Percentiles rank a stretch among this genome's conserved stretches.
Conservation (phyloP, 176 grass and related monocot genomes). For the Puccinellia tenuiflora region DNA sequence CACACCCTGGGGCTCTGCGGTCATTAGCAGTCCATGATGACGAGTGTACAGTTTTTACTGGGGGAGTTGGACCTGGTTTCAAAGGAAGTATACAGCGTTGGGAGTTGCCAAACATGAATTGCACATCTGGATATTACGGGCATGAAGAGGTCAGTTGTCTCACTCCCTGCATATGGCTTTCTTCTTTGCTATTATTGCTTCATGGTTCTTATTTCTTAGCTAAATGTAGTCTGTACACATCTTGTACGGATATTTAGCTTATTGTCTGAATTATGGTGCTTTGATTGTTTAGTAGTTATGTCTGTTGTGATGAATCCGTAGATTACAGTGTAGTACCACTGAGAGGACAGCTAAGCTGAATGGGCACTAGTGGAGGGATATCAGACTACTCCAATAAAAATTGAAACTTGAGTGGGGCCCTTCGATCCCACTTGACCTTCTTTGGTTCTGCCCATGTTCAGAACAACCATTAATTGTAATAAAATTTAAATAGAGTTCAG, state of each 20-base stretch:
- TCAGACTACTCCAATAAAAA: neutral
- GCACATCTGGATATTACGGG: constrained; percentile 87
- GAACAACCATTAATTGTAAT: neutral
- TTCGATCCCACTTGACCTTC: neutral
- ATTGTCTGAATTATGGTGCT: neutral
- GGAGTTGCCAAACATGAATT: constrained; percentile 84
- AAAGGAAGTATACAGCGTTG: constrained; percentile 89
- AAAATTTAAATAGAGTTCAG: neutral
- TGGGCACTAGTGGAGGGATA: neutral
- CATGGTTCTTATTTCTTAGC: neutral
- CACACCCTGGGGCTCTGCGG: constrained; percentile 72
- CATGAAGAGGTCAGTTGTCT: constrained; percentile 82
- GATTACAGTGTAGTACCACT: neutral
- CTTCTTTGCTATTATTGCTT: constrained; percentile 14
- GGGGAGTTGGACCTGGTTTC: constrained; percentile 89
- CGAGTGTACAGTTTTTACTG: constrained; percentile 86
- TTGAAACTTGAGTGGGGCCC: neutral
- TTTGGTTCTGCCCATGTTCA: neutral
- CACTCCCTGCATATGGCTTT: neutral
- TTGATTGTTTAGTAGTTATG: neutral
- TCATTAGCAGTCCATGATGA: constrained; percentile 73
- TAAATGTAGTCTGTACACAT: neutral
- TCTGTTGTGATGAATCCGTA: neutral
- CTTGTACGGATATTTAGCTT: neutral
- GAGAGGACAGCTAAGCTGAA: neutral